These are phyloP conservation scores for Candida freyschussii DNA, from an alignment of 1,139 yeast genomes.

Conservation along the genomic window DNA sequence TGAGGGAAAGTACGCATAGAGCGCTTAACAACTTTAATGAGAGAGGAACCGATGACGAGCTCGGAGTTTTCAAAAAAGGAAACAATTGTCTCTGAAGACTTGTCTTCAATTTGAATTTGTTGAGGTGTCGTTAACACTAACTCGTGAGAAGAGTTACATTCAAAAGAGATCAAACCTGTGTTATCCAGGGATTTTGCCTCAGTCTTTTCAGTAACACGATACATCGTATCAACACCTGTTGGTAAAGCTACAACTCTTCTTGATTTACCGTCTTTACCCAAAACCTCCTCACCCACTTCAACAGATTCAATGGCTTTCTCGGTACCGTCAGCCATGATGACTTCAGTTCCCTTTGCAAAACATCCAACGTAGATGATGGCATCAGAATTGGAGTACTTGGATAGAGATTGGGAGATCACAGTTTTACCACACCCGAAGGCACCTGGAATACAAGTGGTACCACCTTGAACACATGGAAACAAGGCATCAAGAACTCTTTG, in stretches of 20 bases:
- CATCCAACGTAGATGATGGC: conserved; percentile 91
- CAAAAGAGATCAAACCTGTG: conserved; percentile 8
- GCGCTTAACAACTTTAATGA: too few relatives aligned
- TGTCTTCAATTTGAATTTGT: too few relatives aligned
- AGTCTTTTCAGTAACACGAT: conserved; percentile 30
- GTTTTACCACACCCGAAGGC: conserved; percentile 99
- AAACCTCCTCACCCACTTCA: conserved; percentile 35
- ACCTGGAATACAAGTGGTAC: conserved; percentile 99
- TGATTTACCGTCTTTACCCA: conserved; percentile 41
- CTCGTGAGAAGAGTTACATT: conserved; percentile 26
- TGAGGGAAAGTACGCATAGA: conserved; percentile 19
- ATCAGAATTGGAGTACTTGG: conserved; percentile 96
- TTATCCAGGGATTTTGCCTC: conserved; percentile 14
- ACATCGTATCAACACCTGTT: conserved; percentile 39
- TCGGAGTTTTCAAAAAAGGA: too few relatives aligned
- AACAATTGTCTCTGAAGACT: too few relatives aligned
- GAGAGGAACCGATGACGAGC: too few relatives aligned
- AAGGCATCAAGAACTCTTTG: conserved; percentile 97
- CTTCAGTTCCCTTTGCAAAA: conserved; percentile 37
- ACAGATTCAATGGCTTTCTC: conserved; percentile 33
- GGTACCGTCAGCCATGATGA: conserved; percentile 39
- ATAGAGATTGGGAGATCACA: conserved; percentile 94
- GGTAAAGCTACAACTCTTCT: conserved; percentile 39
- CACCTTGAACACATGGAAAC: conserved; percentile 99
- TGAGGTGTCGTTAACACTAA: conserved; percentile 24